Evolutionary conservation across 2,329 filamentous ascomycete species (phyloP).

Genomic region (Ophiostoma tasmaniense): DNA sequence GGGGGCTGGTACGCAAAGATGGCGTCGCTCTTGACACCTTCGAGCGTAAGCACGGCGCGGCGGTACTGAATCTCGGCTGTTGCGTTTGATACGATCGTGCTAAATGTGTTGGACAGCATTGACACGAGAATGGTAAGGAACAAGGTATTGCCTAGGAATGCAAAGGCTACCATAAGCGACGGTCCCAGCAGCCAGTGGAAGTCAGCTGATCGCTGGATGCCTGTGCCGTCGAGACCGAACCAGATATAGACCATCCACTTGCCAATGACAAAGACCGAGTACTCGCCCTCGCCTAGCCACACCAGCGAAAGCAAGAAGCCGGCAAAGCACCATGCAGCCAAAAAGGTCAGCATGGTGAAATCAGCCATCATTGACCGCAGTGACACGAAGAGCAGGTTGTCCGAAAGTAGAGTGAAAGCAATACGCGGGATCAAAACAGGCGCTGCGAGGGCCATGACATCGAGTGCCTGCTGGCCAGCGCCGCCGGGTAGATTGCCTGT

Average conservation of each 20-base stretch:
- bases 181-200: constrained; percentile 77
- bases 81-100: constrained; percentile 66
- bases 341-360: constrained; percentile 66
- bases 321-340: constrained; percentile 75
- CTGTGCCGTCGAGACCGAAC: constrained; percentile 73
- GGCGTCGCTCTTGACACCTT: constrained; percentile 77
- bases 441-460: constrained; percentile 70
- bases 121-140: constrained; percentile 86
- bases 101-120: constrained; percentile 78
- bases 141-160: constrained; percentile 77
- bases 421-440: constrained; percentile 70
- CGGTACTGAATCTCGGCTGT: constrained; percentile 79
- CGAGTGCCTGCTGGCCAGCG: constrained; percentile 58
- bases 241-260: constrained; percentile 94
- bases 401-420: constrained; percentile 74
- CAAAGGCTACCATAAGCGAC: constrained; percentile 71
- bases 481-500: constrained; percentile 33
- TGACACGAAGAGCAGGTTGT: constrained; percentile 76
- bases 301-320: constrained; percentile 72
- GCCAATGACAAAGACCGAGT: constrained; percentile 59
- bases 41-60: constrained; percentile 70
- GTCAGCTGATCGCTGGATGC: constrained; percentile 52
- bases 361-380: constrained; percentile 78
- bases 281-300: constrained; percentile 62
- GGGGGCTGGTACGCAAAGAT: constrained; percentile 77